Base-by-base conservation (phyloP, 345 rosid species). In the Citrus inodora region DNA sequence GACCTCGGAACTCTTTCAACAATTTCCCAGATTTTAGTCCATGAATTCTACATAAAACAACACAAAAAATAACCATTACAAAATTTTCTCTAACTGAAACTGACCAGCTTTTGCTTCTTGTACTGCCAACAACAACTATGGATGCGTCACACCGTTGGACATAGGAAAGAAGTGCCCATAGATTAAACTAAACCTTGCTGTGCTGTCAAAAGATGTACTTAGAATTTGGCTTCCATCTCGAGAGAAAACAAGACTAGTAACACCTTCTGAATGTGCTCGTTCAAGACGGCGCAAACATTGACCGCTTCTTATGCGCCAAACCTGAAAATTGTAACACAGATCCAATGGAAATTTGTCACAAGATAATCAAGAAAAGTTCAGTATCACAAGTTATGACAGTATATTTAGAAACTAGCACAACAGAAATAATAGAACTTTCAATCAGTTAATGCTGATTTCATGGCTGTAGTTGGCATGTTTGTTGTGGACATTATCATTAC, bases 171-270 rank as follows among this genome's bases (percentile, higher is more conserved):
- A 53, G 70, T 68, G 59, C 61, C 22, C 42, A 79, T 73, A 51
- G 32, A 75, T 22, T 33, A 61, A 76, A 71, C 40, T 3, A 69
- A 68, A 94, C 98, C 99, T 94, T 76, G 99, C 96, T 32, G 98
- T 90, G 81, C 84, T 83, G 80, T 97, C 99, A 86, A 97, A 94
- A 76, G 99, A 97, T 80, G 99, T 86, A 85, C 97, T 94, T 64
- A 94, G 88, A 73, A 97, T 85, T 84, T 97, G 99, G 82, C 90
- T 97, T 79, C 99, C 98, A 88, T 94, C 99, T 60, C 98, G 93
- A 67, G 99, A 97, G 82, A 97, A 97, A 75, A 87, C 77, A 74
- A 97, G 88, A 87, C 99, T 92, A 59, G 96, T 97, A 78, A 94
- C 94, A 76, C 99, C 98, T 76, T 94, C 94, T 81, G 93, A 88